Evolutionary conservation across 352 stramenopile species (phyloP), one percentile per base, ranked within the genome.

Genomic region (Globisporangium mamillatum): DNA sequence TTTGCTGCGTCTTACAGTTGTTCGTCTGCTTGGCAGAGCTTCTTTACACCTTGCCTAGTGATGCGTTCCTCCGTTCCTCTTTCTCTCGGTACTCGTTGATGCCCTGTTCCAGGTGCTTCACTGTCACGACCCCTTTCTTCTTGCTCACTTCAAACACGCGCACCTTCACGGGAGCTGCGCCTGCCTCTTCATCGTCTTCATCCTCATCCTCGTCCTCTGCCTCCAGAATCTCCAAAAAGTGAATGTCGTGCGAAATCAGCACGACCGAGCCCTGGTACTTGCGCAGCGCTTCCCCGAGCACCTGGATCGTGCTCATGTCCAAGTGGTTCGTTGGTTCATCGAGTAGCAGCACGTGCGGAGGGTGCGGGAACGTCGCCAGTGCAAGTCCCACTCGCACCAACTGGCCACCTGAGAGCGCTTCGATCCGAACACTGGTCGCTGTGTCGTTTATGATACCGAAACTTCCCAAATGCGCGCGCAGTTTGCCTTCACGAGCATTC

Each of bases 301-400:
- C 77, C 24, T 97, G 77, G 56, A 96, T 92, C 50, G 83, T 90
- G 66, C 76, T 81, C 89, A 98, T 98, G 75, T 98, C 94, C 63
- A 97, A 87, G 69, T 94, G 86, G 64, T 96, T 98, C 22, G 92
- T 98, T 9, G 94, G 93, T 60, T 98, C 92, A 80, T 98, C 92
- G 24, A 98, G 78, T 18, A 98, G 74, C 36, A 98, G 75, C 25
- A 97, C 75, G 69, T 98, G 96, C 6, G 92, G 92, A 0, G 98
- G 71, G 67, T 98, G 91, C 16, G 92, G 93, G 34, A 81, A 86
- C 41, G 79, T 91, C 24, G 82, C 70, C 60, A 64, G 81, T 10
- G 80, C 80, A 10, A 91, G 56, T 3, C 78, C 78, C 5, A 82
- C 75, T 4, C 80, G 78, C 12, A 86, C 80, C n/a, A 88, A 69